phyloP scores from a whole-genome alignment of 495 filamentous ascomycete genomes.

The Podospora appendiculata region DNA sequence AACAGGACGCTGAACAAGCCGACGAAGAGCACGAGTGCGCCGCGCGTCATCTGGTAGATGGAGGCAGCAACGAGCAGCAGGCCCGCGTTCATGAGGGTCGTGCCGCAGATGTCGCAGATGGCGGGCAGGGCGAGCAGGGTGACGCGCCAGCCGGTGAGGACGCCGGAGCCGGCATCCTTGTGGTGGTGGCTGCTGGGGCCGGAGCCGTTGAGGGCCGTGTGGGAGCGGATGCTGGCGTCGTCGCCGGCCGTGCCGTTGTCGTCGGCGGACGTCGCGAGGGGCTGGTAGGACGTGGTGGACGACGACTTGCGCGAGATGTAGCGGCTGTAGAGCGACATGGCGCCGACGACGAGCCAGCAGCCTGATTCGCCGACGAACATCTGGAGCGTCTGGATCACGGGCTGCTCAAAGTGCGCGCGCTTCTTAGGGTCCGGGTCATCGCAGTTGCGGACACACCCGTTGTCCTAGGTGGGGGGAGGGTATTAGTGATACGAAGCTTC shows the following conservation, averaged over 20 bases:
- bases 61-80: slow-evolving; percentile 87
- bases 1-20: slow-evolving; percentile 93
- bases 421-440: slow-evolving; percentile 63
- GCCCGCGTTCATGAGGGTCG: slow-evolving; percentile 94
- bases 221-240: slow-evolving; percentile 37
- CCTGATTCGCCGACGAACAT: slow-evolving; percentile 95
- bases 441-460: slow-evolving; percentile 92
- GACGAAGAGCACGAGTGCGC: slow-evolving; percentile 89
- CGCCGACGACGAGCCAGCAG: slow-evolving; percentile 77
- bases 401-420: slow-evolving; percentile 75
- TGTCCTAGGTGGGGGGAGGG: slow-evolving; percentile 53
- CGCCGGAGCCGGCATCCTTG: slow-evolving; percentile 29
- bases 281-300: slow-evolving; percentile 52
- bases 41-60: slow-evolving; percentile 98
- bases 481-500: too few species aligned
- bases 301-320: slow-evolving; percentile 35
- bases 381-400: slow-evolving; percentile 88
- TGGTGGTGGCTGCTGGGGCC: not conserved
- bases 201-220: slow-evolving; percentile 41
- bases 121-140: slow-evolving; percentile 76
- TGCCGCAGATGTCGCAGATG: slow-evolving; percentile 88
- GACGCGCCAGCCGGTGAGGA: slow-evolving; percentile 65
- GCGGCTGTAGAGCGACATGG: slow-evolving; percentile 54
- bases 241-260: slow-evolving; percentile 28
- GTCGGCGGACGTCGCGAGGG: slow-evolving; percentile 39